phyloP scores from a whole-genome alignment of 805 yeast genomes.

The Saturnispora halmiae region DNA sequence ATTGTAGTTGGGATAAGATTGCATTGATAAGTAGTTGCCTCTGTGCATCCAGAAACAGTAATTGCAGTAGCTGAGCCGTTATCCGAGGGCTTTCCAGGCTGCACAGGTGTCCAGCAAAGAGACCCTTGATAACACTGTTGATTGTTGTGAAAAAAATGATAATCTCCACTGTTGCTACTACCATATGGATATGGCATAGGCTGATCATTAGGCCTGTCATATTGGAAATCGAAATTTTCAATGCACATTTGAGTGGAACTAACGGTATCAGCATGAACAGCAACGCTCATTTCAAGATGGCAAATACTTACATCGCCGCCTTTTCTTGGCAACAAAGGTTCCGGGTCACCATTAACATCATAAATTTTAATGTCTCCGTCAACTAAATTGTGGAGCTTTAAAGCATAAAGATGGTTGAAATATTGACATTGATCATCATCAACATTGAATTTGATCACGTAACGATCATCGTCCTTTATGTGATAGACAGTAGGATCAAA shows the following conservation, averaged over 20 bases:
- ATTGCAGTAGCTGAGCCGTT: neutral
- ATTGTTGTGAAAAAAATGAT: neutral
- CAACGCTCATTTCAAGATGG: neutral
- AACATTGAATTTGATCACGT: neutral
- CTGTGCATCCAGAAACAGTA: neutral
- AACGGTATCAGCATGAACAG: neutral
- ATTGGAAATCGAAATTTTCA: neutral
- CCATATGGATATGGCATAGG: too few relatives aligned
- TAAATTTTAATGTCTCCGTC: too few relatives aligned
- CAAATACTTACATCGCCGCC: neutral
- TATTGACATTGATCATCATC: conserved; percentile 1
- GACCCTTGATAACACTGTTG: neutral
- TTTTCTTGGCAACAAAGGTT: neutral
- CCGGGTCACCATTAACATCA: neutral
- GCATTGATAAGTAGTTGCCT: neutral
- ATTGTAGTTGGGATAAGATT: neutral
- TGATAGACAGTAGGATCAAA: neutral
- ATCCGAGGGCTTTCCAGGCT: neutral
- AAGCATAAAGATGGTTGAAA: too few relatives aligned
- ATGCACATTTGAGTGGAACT: neutral
- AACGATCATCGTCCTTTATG: neutral
- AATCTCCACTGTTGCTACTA: too few relatives aligned
- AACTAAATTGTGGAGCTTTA: neutral
- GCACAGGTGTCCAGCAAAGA: neutral
- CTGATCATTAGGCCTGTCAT: neutral